Percentiles rank a stretch among this genome's conserved stretches.
phyloP scores from a whole-genome alignment of 2,329 filamentous ascomycete genomes.

The Monilinia polystroma region DNA sequence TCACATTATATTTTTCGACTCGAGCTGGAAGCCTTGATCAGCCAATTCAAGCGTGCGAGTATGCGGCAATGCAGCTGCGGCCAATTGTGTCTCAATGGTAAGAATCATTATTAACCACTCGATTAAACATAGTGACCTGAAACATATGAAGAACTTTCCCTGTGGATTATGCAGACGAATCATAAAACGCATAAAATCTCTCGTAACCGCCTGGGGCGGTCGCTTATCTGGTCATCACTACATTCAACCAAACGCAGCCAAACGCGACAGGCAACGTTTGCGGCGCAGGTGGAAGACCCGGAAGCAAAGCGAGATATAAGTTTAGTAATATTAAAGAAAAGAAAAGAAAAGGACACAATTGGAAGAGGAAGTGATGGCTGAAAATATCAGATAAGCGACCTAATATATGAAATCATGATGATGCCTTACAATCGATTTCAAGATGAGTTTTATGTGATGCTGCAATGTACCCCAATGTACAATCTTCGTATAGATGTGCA shows the following conservation, averaged over 20 bases:
- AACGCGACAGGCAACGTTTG: conserved; percentile 12
- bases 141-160: conserved; percentile 14
- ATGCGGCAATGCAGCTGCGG: conserved; percentile 21
- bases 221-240: conserved; percentile 20
- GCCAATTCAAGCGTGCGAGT: not conserved
- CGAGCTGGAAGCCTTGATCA: conserved; percentile 18
- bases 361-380: not conserved
- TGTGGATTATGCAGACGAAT: conserved; percentile 15
- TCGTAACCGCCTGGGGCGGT: conserved; percentile 21
- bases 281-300: not conserved
- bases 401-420: not conserved
- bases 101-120: conserved; percentile 20
- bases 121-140: conserved; percentile 9
- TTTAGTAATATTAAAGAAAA: not conserved
- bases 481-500: not conserved
- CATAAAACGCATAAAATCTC: conserved; percentile 13
- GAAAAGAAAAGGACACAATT: not conserved
- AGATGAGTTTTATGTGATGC: conserved; percentile 16
- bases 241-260: conserved; percentile 13
- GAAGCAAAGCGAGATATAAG: not conserved
- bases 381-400: not conserved
- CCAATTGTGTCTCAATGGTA: conserved; percentile 1
- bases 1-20: conserved; percentile 7
- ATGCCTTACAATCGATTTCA: not conserved
- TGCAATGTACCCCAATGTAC: not conserved